phyloP scores from a whole-genome alignment of 1,284 basidiomycete species.

The Athelia psychrophila region DNA sequence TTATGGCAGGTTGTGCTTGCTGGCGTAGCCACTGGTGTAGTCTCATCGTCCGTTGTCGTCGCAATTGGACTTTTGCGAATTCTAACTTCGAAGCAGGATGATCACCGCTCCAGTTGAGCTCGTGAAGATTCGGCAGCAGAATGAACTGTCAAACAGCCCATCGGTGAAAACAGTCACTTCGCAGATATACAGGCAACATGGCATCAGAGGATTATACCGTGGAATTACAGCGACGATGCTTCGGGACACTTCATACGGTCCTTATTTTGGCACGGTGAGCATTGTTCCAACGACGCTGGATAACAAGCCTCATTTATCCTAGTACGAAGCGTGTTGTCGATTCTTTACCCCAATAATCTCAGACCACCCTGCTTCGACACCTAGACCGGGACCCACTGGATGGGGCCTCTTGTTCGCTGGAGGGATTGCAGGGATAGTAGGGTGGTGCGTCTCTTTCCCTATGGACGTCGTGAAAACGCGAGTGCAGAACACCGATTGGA shows the following conservation, averaged over 20 bases:
- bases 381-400: slow-evolving; percentile 52
- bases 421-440: slow-evolving; percentile 70
- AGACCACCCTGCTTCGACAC: slow-evolving; percentile 38
- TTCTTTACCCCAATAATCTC: slow-evolving; percentile 33
- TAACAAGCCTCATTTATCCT: background rate
- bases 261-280: slow-evolving; percentile 76
- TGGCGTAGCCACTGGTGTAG: slow-evolving; percentile 73
- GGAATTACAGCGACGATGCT: slow-evolving; percentile 71
- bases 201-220: slow-evolving; percentile 72
- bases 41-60: slow-evolving; percentile 60
- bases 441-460: slow-evolving; percentile 77
- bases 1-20: slow-evolving; percentile 72
- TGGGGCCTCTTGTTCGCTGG: slow-evolving; percentile 70
- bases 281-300: background rate
- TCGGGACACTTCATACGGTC: slow-evolving; percentile 77
- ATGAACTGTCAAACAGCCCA: slow-evolving; percentile 39
- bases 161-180: slow-evolving; percentile 49
- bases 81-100: no score
- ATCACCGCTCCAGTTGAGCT: slow-evolving; percentile 82
- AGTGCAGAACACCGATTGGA: slow-evolving; percentile 54
- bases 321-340: slow-evolving; percentile 78
- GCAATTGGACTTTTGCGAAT: background rate
- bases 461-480: slow-evolving; percentile 87
- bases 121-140: slow-evolving; percentile 83
- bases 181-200: slow-evolving; percentile 52